Conservation (phyloP, 2,329 filamentous ascomycete genomes). For the Fusarium clavum region DNA sequence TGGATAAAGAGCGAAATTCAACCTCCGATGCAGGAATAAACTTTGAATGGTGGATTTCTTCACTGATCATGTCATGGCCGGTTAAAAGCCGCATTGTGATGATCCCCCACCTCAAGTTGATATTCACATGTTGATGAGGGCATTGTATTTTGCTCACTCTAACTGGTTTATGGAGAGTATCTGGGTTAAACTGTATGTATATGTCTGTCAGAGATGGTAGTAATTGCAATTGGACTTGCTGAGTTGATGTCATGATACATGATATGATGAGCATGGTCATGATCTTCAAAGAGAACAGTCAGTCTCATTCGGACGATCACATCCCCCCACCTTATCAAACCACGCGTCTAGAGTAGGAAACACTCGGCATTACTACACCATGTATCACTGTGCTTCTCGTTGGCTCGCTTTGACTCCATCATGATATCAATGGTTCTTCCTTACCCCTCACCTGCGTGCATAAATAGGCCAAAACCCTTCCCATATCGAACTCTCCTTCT, state of each 20-base stretch:
- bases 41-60: conserved; percentile 1
- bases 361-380: conserved; percentile 20
- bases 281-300: conserved; percentile 6
- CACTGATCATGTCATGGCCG: conserved; percentile 19
- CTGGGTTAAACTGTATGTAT: too few species aligned
- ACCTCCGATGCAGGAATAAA: conserved; percentile 18
- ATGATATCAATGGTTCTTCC: conserved; percentile 32
- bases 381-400: conserved; percentile 15
- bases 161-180: not conserved
- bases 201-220: not conserved
- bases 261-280: conserved; percentile 16
- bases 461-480: conserved; percentile 28
- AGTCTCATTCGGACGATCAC: conserved; percentile 1
- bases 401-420: conserved; percentile 32
- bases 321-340: conserved; percentile 20
- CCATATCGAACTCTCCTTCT: not conserved
- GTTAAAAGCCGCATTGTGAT: conserved; percentile 39
- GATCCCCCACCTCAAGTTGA: conserved; percentile 12
- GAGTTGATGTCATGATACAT: conserved; percentile 25
- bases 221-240: not conserved
- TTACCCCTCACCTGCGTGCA: conserved; percentile 47
- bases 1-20: conserved; percentile 6
- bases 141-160: not conserved
- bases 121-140: conserved; percentile 7
- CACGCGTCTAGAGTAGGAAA: conserved; percentile 26